Conservation (phyloP, 345 rosid species). For the Trapa incisa region DNA sequence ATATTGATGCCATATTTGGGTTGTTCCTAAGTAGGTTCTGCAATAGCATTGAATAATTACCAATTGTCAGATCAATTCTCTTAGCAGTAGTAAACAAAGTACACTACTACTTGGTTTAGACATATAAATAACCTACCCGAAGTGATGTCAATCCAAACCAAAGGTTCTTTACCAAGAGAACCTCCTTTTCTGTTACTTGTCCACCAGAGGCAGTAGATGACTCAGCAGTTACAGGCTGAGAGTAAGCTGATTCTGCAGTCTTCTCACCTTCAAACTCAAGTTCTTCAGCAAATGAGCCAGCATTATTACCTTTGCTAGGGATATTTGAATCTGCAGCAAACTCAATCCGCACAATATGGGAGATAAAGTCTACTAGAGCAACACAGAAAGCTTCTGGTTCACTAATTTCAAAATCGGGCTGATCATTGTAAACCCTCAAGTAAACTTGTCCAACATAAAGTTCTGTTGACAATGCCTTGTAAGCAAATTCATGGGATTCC, state of each 20-base stretch:
- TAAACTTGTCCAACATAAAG: conserved; percentile 91
- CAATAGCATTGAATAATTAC: conserved; percentile 12
- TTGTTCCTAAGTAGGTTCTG: conserved; percentile 77
- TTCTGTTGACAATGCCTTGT: conserved; percentile 79
- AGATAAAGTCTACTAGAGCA: conserved; percentile 76
- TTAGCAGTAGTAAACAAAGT: background rate
- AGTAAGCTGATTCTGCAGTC: conserved; percentile 26
- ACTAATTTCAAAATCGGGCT: conserved; percentile 89
- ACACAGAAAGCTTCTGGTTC: conserved; percentile 89
- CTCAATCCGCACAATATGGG: conserved; percentile 50
- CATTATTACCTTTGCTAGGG: conserved; percentile 18
- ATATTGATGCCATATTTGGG: conserved; percentile 85
- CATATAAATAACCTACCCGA: conserved; percentile 35
- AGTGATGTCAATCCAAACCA: conserved; percentile 73
- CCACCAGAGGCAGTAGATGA: conserved; percentile 30
- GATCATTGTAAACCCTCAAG: conserved; percentile 95
- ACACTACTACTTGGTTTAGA: background rate
- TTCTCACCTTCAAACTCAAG: conserved; percentile 26
- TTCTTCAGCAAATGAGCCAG: conserved; percentile 23
- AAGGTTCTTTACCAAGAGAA: conserved; percentile 43
- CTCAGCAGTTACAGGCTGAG: conserved; percentile 30
- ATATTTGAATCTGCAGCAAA: conserved; percentile 25
- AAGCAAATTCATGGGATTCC: conserved; percentile 60
- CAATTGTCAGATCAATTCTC: background rate
- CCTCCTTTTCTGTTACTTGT: conserved; percentile 38